phyloP scores from a whole-genome alignment of 108 stramenopile species.

The Nitzschia putrida region DNA sequence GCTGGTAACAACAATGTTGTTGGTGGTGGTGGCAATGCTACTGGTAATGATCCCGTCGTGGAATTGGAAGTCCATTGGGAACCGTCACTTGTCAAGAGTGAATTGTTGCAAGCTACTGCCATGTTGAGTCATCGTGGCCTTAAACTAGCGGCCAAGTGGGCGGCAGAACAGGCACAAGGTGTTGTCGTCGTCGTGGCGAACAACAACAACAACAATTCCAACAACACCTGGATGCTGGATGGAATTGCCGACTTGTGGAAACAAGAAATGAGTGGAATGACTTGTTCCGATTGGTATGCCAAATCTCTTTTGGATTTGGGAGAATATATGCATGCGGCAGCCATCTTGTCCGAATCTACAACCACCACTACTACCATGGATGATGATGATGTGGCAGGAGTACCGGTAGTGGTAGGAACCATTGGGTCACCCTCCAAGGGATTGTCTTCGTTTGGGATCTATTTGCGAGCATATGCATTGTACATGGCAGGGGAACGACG shows the following conservation, averaged over 20 bases:
- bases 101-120: conserved; percentile 39
- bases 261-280: conserved; percentile 6
- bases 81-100: conserved; percentile 31
- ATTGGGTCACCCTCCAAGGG: conserved; percentile 30
- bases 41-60: not conserved
- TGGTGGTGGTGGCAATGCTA: not conserved
- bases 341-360: conserved; percentile 32
- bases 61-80: conserved; percentile 52
- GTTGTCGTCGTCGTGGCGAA: conserved; percentile 27
- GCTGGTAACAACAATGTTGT: not conserved
- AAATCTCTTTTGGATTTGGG: conserved; percentile 74
- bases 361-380: too few relatives aligned
- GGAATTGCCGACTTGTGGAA: not conserved
- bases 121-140: conserved; percentile 50
- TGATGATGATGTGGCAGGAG: conserved; percentile 19
- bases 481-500: conserved; percentile 93
- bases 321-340: conserved; percentile 78
- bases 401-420: conserved; percentile 32
- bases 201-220: too few relatives aligned
- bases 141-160: conserved; percentile 80
- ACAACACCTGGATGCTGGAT: too few relatives aligned
- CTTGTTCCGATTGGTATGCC: conserved; percentile 55
- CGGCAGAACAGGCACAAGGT: conserved; percentile 75
- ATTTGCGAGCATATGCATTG: conserved; percentile 83
- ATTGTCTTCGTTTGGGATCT: conserved; percentile 63